Percentiles rank a stretch among this genome's conserved stretches.
These are phyloP conservation scores for Tolypocladium amazonense DNA, from an alignment of 2,329 filamentous ascomycete genomes.

Conservation along the genomic window DNA sequence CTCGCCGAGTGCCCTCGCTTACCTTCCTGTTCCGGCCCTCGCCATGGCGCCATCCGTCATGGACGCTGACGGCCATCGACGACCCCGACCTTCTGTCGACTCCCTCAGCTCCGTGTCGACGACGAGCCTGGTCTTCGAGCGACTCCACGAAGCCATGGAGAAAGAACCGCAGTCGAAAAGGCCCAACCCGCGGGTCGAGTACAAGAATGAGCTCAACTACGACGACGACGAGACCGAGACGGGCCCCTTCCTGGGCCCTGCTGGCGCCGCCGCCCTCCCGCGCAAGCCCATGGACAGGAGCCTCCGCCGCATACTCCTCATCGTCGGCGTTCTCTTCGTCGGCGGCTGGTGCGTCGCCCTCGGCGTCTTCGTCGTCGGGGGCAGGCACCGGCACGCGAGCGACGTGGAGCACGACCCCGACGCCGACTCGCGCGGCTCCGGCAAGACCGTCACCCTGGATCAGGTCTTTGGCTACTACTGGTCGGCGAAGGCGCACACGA, in stretches of 20 bases:
- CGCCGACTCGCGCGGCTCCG: constrained; percentile 52
- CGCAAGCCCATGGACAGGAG: constrained; percentile 53
- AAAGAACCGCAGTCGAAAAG: constrained; percentile 14
- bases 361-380: constrained; percentile 52
- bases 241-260: constrained; percentile 38
- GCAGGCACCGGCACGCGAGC: constrained; percentile 55
- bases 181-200: constrained; percentile 12
- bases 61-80: neutral
- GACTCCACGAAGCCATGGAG: constrained; percentile 48
- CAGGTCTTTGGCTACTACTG: constrained; percentile 59
- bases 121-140: constrained; percentile 72
- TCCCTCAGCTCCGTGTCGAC: constrained; percentile 73
- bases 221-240: constrained; percentile 33
- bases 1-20: neutral
- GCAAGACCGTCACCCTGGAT: constrained; percentile 63
- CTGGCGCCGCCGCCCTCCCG: constrained; percentile 22
- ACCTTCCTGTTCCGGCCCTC: neutral
- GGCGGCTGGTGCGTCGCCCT: constrained; percentile 60
- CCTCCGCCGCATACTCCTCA: constrained; percentile 51
- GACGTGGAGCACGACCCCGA: constrained; percentile 56
- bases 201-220: constrained; percentile 15
- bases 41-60: neutral
- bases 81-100: constrained; percentile 30
- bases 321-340: constrained; percentile 48
- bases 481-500: constrained; percentile 50